phyloP scores from a whole-genome alignment of 192 early-diverging fungal species.

The Chytriomyces sp. region DNA sequence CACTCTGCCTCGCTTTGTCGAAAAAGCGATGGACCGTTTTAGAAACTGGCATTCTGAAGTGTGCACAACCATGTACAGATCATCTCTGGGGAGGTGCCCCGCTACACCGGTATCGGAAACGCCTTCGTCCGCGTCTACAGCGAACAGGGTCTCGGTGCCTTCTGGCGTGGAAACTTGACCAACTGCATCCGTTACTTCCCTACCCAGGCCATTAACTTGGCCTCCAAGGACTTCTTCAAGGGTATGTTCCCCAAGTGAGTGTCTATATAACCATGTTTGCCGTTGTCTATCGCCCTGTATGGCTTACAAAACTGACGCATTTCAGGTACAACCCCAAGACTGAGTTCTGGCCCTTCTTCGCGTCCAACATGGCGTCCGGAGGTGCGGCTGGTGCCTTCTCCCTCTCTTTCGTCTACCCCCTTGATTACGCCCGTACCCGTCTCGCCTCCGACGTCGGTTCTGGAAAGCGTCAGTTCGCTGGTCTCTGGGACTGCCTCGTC shows the following conservation, averaged over 20 bases:
- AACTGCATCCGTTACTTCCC: conserved; percentile 99
- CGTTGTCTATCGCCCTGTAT: too few relatives aligned
- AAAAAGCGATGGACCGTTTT: too few relatives aligned
- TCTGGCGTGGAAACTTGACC: conserved; percentile 88
- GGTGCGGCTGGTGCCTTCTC: conserved; percentile 92
- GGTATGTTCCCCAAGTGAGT: conserved; percentile 79
- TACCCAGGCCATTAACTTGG: conserved; percentile 96
- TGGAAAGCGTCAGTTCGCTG: conserved; percentile 88
- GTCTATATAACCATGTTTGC: too few relatives aligned
- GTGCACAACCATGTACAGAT: too few relatives aligned
- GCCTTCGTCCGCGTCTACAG: conserved; percentile 83
- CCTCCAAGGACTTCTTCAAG: conserved; percentile 97
- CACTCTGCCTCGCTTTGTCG: too few relatives aligned
- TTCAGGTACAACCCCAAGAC: too few relatives aligned
- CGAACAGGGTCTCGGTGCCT: conserved; percentile 73
- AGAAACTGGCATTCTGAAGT: too few relatives aligned
- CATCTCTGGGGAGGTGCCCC: too few relatives aligned
- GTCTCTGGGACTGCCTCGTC: conserved; percentile 78
- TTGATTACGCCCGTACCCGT: conserved; percentile 98
- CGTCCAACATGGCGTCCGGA: conserved; percentile 92
- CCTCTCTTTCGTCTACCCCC: conserved; percentile 87
- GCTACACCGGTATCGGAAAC: conserved; percentile 89
- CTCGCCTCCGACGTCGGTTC: conserved; percentile 72
- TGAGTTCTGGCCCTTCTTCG: conserved; percentile 87
- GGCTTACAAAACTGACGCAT: too few relatives aligned